Base-by-base conservation (phyloP, 2,329 filamentous ascomycete genomes). In the Elsinoe fawcettii region DNA sequence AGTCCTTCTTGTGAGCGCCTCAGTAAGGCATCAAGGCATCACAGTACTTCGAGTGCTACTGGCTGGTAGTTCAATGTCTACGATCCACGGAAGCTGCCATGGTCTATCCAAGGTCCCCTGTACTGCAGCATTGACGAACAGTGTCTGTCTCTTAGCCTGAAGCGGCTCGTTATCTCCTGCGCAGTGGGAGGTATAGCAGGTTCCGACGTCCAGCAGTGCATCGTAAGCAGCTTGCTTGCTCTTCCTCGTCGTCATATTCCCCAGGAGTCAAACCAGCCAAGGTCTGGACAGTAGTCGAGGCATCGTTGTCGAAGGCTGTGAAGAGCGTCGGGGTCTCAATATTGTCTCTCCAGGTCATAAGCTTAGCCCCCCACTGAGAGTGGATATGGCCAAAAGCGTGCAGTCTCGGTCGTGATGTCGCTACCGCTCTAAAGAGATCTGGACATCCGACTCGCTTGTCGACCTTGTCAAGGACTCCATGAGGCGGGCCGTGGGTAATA, bases 351-450 rank as follows among this genome's bases (percentile, higher is more conserved):
- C 75, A 77, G 8, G 16, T 58, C 11, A 75, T 66, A 37, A 64
- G 67, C 60, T 69, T 64, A 3, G 73, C 75, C 16, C 77, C 78
- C 65, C 75, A 75, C 0, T 71, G 78, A 63, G 80, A 78, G 63
- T 84, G 80, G 16, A 84, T 83, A 68, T 85, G 82, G 0, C 82
- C 82, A 64, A 84, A 85, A 61, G 79, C 79, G 65, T 84, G 79
- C 18, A 85, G 54, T 2, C 69, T 66, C 0, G 83, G 83, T 55
- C 71, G 72, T 8, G 74, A 75, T 6, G 80, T 71, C 55, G 71
- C 68, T 1, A 78, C 69, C 0, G 81, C 82, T 1, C 71, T 68
- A 1, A 80, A 70, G 1, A 85, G 69, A 62, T 77, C 74, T 41
- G 74, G 69, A 65, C 82, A 84, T 0, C 83, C 83, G 1, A 78